phyloP scores from a whole-genome alignment of 768 basidiomycete genomes.

The Cystobasidium tubakii region DNA sequence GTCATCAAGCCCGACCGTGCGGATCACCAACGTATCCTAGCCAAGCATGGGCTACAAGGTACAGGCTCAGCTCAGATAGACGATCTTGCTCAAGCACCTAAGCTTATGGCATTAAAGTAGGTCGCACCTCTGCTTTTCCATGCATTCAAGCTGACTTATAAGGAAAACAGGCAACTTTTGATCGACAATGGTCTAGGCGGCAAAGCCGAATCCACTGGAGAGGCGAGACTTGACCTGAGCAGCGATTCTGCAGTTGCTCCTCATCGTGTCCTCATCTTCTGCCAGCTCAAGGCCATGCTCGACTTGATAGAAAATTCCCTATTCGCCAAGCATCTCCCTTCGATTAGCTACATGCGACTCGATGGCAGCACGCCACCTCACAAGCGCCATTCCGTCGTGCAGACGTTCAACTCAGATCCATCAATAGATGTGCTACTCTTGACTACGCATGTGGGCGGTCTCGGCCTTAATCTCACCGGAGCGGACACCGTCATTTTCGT shows the following conservation, averaged over 20 bases:
- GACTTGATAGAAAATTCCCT: slow-evolving; percentile 92
- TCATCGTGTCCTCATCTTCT: slow-evolving; percentile 98
- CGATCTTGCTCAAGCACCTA: slow-evolving; percentile 88
- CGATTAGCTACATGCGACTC: slow-evolving; percentile 95
- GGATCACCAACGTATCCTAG: slow-evolving; percentile 58
- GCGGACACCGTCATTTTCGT: slow-evolving; percentile 99
- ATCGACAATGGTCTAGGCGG: slow-evolving; percentile 86
- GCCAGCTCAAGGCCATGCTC: slow-evolving; percentile 98
- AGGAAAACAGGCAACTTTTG: slow-evolving; percentile 69
- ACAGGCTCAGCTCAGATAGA: slow-evolving; percentile 51
- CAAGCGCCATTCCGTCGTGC: slow-evolving; percentile 93
- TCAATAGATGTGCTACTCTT: slow-evolving; percentile 92
- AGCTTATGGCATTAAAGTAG: slow-evolving; percentile 81
- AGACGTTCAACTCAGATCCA: slow-evolving; percentile 96
- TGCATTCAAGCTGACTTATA: background rate
- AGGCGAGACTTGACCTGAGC: slow-evolving; percentile 53
- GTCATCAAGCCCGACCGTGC: slow-evolving; percentile 67
- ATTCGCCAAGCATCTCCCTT: slow-evolving; percentile 86
- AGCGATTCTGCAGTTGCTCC: slow-evolving; percentile 63
- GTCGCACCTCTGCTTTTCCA: slow-evolving; percentile 44
- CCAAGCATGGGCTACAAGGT: slow-evolving; percentile 50
- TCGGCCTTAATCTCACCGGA: slow-evolving; percentile 91
- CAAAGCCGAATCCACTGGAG: slow-evolving; percentile 56
- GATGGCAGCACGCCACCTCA: slow-evolving; percentile 86
- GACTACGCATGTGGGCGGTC: slow-evolving; percentile 92